Percentiles rank a stretch among this genome's conserved stretches.
Evolutionary conservation across 768 basidiomycete genomes (phyloP).

Genomic region (Filobasidium floriforme): DNA sequence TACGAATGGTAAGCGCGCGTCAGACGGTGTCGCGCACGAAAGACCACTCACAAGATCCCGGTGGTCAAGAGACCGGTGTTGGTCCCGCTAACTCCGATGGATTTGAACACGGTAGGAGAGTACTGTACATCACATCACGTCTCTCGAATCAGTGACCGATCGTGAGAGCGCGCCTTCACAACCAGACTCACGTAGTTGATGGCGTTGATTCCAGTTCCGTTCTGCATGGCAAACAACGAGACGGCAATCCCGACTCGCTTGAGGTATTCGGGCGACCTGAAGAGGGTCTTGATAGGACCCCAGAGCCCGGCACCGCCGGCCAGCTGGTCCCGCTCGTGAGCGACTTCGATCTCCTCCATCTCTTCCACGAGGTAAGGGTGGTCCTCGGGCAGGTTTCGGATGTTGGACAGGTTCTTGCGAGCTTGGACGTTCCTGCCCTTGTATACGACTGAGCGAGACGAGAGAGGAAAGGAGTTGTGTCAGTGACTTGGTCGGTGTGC

Average conservation of each 20-base stretch:
- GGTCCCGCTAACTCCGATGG: conserved; percentile 49
- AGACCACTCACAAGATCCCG: conserved; percentile 45
- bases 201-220: conserved; percentile 49
- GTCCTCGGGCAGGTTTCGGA: conserved; percentile 40
- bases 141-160: neutral
- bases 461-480: no score
- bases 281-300: conserved; percentile 20
- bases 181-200: conserved; percentile 33
- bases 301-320: conserved; percentile 17
- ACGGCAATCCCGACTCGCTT: conserved; percentile 47
- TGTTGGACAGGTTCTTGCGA: conserved; percentile 35
- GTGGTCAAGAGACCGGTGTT: conserved; percentile 47
- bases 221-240: conserved; percentile 50
- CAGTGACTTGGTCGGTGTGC: no score
- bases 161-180: conserved; percentile 19
- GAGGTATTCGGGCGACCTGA: conserved; percentile 11
- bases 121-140: conserved; percentile 42
- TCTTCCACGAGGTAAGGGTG: conserved; percentile 37
- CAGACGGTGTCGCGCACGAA: no score
- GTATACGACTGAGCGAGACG: conserved; percentile 23
- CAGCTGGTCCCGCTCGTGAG: conserved; percentile 27
- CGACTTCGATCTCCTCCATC: conserved; percentile 25
- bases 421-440: conserved; percentile 35
- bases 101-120: conserved; percentile 51
- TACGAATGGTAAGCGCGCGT: no score